A percentile compares a stretch with the other conserved stretches of the same genome.
phyloP scores from a whole-genome alignment of 176 grass and related monocot genomes.

The Calamus simplicifolius region DNA sequence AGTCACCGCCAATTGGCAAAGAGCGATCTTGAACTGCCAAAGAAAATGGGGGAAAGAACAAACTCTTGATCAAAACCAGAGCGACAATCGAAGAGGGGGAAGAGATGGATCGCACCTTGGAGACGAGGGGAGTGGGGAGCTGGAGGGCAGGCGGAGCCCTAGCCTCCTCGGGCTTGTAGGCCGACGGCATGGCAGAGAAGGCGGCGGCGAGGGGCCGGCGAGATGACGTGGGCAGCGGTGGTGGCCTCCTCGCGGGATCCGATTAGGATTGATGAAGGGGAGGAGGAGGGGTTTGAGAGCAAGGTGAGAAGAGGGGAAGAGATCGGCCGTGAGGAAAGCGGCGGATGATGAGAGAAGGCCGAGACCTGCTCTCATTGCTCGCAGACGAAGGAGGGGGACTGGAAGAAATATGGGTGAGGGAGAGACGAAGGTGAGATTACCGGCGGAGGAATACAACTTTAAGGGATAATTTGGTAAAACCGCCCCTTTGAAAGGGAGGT shows the following conservation, averaged over 20 bases:
- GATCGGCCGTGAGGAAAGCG: slow-evolving; percentile 4
- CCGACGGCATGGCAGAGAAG: slow-evolving; percentile 16
- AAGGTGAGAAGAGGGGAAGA: slow-evolving; percentile 3
- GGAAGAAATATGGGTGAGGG: no score
- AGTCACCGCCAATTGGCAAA: slow-evolving; percentile 84
- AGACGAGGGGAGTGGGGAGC: slow-evolving; percentile 3
- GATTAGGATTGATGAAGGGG: not conserved
- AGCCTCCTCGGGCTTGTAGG: slow-evolving; percentile 14
- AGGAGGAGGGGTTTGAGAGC: not conserved
- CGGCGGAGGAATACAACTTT: no score
- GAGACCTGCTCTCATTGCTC: slow-evolving; percentile 2
- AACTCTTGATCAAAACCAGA: no score
- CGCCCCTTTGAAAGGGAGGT: no score
- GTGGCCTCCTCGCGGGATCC: not conserved
- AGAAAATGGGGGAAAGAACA: slow-evolving; percentile 1
- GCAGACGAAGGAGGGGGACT: no score
- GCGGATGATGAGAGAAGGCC: slow-evolving; percentile 4
- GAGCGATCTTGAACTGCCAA: slow-evolving; percentile 78
- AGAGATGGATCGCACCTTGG: slow-evolving; percentile 4
- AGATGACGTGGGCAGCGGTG: not conserved
- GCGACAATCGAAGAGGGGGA: not conserved
- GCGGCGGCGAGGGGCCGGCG: not conserved
- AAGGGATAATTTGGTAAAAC: no score
- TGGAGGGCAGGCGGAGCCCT: slow-evolving; percentile 21
- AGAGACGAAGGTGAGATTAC: no score